Evolutionary conservation across 108 stramenopile species (phyloP).

Genomic region (Cyclotella sp.): DNA sequence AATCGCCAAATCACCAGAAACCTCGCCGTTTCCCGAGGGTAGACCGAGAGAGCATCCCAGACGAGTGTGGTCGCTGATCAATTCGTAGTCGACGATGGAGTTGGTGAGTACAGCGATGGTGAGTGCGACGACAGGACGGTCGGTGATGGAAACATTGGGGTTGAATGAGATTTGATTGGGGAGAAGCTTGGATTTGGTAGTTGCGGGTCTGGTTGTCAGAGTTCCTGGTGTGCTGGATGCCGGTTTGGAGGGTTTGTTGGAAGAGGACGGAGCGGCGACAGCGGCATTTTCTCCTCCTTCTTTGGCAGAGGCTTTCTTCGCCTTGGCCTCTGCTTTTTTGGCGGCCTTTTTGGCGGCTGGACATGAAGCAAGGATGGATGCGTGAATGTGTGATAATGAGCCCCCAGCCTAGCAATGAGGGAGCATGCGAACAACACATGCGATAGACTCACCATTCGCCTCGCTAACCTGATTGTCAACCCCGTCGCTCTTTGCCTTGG

Average conservation of each 20-base stretch:
- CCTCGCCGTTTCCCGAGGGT: slow-evolving; percentile 39
- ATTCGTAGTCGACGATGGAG: slow-evolving; percentile 61
- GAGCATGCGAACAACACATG: neutral
- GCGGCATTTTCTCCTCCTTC: slow-evolving; percentile 6
- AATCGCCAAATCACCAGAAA: slow-evolving; percentile 80
- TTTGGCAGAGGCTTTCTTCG: slow-evolving; percentile 73
- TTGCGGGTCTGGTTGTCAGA: neutral
- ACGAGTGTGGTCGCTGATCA: slow-evolving; percentile 75
- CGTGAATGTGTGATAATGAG: neutral
- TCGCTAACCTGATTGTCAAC: slow-evolving; percentile 27
- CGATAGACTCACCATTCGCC: slow-evolving; percentile 18
- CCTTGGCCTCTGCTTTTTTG: slow-evolving; percentile 88
- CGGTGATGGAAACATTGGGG: slow-evolving; percentile 70
- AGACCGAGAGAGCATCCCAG: slow-evolving; percentile 55
- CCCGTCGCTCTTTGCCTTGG: slow-evolving; percentile 35
- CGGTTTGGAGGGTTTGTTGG: slow-evolving; percentile 19
- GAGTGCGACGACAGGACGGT: slow-evolving; percentile 81
- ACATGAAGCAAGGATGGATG: neutral
- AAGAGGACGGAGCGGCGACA: slow-evolving; percentile 23
- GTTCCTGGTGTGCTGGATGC: slow-evolving; percentile 7
- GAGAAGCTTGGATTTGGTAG: slow-evolving; percentile 40
- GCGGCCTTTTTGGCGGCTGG: slow-evolving; percentile 78
- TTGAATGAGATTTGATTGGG: slow-evolving; percentile 81
- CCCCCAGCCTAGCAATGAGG: neutral
- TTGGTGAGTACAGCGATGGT: slow-evolving; percentile 74